These are phyloP conservation scores for Chrysochromulina parva DNA, from an alignment of 78 protist genomes.

Conservation along the genomic window DNA sequence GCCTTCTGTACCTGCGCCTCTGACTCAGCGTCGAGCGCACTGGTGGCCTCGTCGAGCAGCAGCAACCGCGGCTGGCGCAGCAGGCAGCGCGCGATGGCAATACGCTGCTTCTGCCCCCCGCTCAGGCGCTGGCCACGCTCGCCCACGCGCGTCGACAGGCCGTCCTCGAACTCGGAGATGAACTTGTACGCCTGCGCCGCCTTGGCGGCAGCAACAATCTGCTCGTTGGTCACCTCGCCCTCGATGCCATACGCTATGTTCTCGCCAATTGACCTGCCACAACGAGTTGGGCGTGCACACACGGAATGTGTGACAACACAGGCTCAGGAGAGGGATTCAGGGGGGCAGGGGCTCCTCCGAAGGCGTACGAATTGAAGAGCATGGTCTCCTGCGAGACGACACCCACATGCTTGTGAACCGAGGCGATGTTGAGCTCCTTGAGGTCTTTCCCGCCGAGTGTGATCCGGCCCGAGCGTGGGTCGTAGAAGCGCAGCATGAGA, in stretches of 20 bases:
- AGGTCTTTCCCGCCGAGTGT: conserved; percentile 74
- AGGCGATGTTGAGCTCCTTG: conserved; percentile 27
- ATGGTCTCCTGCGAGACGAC: conserved; percentile 62
- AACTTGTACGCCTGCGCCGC: conserved; percentile 40
- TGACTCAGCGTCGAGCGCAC: conserved; percentile 39
- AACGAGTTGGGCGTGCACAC: too few relatives aligned
- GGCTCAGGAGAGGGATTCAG: too few relatives aligned
- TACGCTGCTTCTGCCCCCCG: conserved; percentile 47
- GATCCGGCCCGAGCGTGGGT: conserved; percentile 56
- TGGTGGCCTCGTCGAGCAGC: conserved; percentile 46
- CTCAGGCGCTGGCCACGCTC: conserved; percentile 37
- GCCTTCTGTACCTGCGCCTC: conserved; percentile 31
- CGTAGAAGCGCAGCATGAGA: conserved; percentile 50
- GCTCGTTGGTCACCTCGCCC: background rate
- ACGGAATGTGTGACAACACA: too few relatives aligned
- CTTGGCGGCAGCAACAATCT: background rate
- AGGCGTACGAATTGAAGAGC: conserved; percentile 13
- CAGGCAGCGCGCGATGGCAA: conserved; percentile 38
- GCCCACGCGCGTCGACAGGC: conserved; percentile 8
- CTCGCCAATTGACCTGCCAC: too few relatives aligned
- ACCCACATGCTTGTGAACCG: conserved; percentile 62
- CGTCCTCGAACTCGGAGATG: conserved; percentile 16
- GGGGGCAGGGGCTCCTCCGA: too few relatives aligned
- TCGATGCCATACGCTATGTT: too few relatives aligned
- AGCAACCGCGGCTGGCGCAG: conserved; percentile 30